Evolutionary conservation across 495 filamentous ascomycete genomes (phyloP).

Genomic region (Halenospora varia): DNA sequence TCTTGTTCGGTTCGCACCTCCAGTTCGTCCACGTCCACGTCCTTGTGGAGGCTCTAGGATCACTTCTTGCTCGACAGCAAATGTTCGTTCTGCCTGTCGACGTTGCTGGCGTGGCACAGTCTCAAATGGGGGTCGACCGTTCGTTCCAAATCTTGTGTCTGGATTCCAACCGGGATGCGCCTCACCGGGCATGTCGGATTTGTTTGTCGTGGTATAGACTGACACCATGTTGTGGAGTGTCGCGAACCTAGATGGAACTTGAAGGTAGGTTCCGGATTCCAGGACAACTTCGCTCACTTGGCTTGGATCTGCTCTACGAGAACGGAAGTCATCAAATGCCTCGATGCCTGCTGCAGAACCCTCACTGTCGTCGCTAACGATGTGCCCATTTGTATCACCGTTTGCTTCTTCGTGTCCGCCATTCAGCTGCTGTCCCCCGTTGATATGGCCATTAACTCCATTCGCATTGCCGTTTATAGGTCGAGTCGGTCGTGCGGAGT

Average conservation of each 20-base stretch:
- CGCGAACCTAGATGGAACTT: conserved; percentile 11
- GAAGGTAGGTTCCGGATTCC: conserved; percentile 1
- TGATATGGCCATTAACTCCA: neutral
- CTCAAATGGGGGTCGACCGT: neutral
- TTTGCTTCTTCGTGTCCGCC: neutral
- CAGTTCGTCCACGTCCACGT: neutral
- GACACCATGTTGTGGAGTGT: neutral
- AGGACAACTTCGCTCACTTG: neutral
- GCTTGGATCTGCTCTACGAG: neutral
- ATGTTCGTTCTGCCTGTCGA: neutral
- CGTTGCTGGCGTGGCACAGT: neutral
- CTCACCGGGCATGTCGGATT: conserved; percentile 6
- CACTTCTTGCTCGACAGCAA: neutral
- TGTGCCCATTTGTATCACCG: neutral
- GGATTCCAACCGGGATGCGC: neutral
- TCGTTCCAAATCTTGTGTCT: conserved; percentile 9
- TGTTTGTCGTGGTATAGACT: conserved; percentile 6
- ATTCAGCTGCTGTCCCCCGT: neutral
- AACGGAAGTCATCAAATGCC: conserved; percentile 8
- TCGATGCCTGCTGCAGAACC: neutral
- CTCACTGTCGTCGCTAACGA: neutral
- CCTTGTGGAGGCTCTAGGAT: neutral
- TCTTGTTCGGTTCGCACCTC: neutral
- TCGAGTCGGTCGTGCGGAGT: neutral
- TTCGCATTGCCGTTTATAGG: neutral